Evolutionary conservation across 495 filamentous ascomycete genomes (phyloP).

Genomic region (Daldinia caldariorum): DNA sequence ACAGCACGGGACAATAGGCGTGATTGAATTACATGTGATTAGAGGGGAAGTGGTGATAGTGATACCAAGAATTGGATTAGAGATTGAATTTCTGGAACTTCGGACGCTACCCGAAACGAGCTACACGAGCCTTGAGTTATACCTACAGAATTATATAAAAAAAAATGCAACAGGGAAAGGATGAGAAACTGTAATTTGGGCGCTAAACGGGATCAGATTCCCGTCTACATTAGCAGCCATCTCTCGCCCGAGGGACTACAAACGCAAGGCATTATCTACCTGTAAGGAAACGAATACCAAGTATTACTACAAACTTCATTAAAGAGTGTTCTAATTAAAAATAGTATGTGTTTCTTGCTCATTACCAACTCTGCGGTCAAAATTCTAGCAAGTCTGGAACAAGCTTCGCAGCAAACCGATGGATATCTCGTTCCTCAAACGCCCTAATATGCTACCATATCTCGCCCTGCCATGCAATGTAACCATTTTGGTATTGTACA

Average conservation of each 20-base stretch:
- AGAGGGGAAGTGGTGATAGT: slow-evolving; percentile 1
- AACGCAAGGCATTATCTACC: slow-evolving; percentile 17
- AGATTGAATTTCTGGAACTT: slow-evolving; percentile 10
- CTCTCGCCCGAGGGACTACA: slow-evolving; percentile 2
- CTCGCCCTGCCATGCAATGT: slow-evolving; percentile 10
- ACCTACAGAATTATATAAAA: background rate
- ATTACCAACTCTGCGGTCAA: background rate
- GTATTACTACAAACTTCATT: background rate
- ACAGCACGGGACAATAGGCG: background rate
- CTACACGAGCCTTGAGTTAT: background rate
- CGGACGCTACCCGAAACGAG: background rate
- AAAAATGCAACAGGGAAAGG: background rate
- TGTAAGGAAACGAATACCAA: background rate
- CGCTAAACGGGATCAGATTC: slow-evolving; percentile 36
- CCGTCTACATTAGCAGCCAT: slow-evolving; percentile 30
- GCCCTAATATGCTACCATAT: slow-evolving; percentile 20
- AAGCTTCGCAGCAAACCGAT: slow-evolving; percentile 14
- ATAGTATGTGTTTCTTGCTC: too few species aligned
- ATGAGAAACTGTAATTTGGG: slow-evolving; percentile 1
- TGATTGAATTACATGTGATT: slow-evolving; percentile 2
- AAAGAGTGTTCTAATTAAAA: too few species aligned
- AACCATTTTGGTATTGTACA: background rate
- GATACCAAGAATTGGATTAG: slow-evolving; percentile 31
- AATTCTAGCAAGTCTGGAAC: background rate
- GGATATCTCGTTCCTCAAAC: slow-evolving; percentile 24